These are phyloP conservation scores for Penstemon davidsonii DNA, from an alignment of 257 asterid genomes.

Conservation along the genomic window DNA sequence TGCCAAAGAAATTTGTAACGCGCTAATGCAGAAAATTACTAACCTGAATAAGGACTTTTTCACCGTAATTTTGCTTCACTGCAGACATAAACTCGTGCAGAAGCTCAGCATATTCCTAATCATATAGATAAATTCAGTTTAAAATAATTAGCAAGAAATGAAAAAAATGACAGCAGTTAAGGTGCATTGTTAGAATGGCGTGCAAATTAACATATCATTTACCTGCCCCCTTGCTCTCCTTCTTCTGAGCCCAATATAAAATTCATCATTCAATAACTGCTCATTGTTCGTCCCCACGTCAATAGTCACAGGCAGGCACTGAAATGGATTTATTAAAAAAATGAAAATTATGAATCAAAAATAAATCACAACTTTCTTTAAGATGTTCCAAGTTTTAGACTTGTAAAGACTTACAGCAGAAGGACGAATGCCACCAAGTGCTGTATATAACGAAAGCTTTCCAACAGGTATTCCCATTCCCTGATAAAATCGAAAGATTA, in stretches of 20 bases:
- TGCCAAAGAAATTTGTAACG: slow-evolving; percentile 10
- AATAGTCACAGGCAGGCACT: slow-evolving; percentile 93
- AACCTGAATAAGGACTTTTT: slow-evolving; percentile 93
- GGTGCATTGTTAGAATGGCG: background rate
- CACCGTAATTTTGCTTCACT: slow-evolving; percentile 88
- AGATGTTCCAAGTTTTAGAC: background rate
- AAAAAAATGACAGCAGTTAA: slow-evolving; percentile 1
- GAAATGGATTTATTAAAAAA: slow-evolving; percentile 1
- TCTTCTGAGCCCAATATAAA: slow-evolving; percentile 88
- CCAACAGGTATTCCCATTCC: slow-evolving; percentile 99
- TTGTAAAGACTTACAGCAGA: slow-evolving; percentile 60
- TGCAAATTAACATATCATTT: slow-evolving; percentile 16
- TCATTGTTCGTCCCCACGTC: slow-evolving; percentile 96
- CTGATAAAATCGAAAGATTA: slow-evolving; percentile 40
- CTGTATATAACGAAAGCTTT: slow-evolving; percentile 91
- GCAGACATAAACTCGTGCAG: slow-evolving; percentile 85
- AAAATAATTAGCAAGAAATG: background rate
- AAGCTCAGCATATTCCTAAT: slow-evolving; percentile 88
- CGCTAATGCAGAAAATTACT: slow-evolving; percentile 11
- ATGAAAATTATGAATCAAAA: background rate
- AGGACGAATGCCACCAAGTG: slow-evolving; percentile 99
- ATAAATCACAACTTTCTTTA: background rate
- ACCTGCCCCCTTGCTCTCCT: slow-evolving; percentile 97
- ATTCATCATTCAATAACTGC: slow-evolving; percentile 73
- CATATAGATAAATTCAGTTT: slow-evolving; percentile 14